phyloP scores from a whole-genome alignment of 1,284 basidiomycete genomes.

The Xanthoconium separans region DNA sequence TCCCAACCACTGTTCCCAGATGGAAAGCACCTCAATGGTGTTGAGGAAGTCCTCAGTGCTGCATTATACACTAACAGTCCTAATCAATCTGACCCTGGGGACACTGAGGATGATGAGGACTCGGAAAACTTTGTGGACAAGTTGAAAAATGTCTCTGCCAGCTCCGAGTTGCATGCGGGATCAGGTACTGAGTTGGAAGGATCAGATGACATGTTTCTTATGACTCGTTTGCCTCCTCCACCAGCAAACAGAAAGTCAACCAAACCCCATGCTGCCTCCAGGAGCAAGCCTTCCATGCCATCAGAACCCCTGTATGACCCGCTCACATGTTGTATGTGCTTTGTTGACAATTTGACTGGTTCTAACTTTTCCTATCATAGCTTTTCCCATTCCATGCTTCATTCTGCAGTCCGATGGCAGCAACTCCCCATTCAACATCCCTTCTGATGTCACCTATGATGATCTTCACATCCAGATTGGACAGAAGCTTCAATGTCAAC shows the following conservation, averaged over 20 bases:
- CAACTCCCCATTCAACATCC: not conserved
- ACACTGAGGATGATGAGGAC: too few relatives aligned
- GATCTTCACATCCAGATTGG: not conserved
- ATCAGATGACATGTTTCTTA: not conserved
- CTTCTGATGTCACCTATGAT: not conserved
- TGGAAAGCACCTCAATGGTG: not conserved
- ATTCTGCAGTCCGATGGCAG: not conserved
- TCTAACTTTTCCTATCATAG: not conserved
- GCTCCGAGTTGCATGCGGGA: not conserved
- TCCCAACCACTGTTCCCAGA: not conserved
- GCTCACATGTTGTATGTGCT: not conserved
- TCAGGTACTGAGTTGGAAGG: not conserved
- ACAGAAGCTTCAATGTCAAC: not conserved
- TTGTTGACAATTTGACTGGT: not conserved
- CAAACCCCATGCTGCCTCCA: too few relatives aligned
- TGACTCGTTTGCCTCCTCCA: too few relatives aligned
- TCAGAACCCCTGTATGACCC: not conserved
- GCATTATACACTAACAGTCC: not conserved
- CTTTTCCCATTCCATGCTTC: not conserved
- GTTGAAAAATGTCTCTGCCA: not conserved
- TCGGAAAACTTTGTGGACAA: not conserved
- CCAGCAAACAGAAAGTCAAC: too few relatives aligned
- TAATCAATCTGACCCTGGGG: not conserved
- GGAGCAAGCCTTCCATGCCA: too few relatives aligned
- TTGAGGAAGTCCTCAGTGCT: not conserved